Percentiles rank a stretch among this genome's conserved stretches.
Evolutionary conservation across 225 moss, liverwort and hornwort genomes (phyloP).

Genomic region (Climacium dendroides): DNA sequence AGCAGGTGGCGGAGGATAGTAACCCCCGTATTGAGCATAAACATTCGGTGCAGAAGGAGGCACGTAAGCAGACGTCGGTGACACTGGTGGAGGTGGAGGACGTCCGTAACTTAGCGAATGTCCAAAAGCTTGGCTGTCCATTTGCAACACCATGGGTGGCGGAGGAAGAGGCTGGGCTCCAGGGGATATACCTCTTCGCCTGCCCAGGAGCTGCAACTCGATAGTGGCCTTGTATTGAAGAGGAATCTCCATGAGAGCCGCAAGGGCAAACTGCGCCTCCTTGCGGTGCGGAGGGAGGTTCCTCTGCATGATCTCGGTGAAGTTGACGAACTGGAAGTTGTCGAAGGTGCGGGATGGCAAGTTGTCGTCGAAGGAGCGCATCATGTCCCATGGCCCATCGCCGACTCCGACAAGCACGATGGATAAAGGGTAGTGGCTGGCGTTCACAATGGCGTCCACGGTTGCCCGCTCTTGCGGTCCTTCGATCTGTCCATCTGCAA

Average conservation of each 20-base stretch:
- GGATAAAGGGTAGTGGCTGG: conserved; percentile 62
- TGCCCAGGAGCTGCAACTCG: conserved; percentile 53
- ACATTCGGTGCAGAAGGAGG: neutral
- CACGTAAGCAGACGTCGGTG: neutral
- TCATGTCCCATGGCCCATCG: conserved; percentile 93
- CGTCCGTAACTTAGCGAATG: neutral
- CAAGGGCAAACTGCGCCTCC: conserved; percentile 69
- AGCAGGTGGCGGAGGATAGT: neutral
- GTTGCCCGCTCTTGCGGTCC: conserved; percentile 50
- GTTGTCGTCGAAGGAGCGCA: conserved; percentile 76
- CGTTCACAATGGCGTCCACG: conserved; percentile 43
- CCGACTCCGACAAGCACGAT: conserved; percentile 88
- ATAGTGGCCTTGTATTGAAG: conserved; percentile 74
- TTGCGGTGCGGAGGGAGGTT: conserved; percentile 19
- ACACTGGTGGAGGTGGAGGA: neutral
- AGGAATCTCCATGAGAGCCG: conserved; percentile 90
- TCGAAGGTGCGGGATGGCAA: conserved; percentile 76
- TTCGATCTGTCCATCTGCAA: conserved; percentile 40
- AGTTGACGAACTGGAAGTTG: conserved; percentile 93
- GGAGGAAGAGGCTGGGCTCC: conserved; percentile 44
- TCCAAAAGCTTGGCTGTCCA: conserved; percentile 17
- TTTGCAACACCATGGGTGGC: conserved; percentile 50
- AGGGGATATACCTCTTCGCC: conserved; percentile 1
- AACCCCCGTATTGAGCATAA: neutral
- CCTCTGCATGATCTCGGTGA: conserved; percentile 62